Evolutionary conservation across 169 alveolate genomes (phyloP).

Genomic region (Neospora caninum): DNA sequence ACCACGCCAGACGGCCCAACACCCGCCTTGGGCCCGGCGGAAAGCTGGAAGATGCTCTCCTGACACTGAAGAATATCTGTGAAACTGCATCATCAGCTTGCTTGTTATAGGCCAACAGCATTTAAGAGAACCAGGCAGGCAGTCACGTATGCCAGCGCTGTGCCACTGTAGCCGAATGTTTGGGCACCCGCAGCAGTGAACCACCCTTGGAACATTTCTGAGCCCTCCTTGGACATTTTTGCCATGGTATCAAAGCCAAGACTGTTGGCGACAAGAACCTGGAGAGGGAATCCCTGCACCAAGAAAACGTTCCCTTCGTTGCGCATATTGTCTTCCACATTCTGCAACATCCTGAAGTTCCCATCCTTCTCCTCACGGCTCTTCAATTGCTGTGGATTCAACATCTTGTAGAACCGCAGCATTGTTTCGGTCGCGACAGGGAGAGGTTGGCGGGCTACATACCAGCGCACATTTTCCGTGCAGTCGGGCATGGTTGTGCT

Average conservation of each 20-base stretch:
- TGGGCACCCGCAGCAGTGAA: not conserved
- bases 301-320: conserved; percentile 81
- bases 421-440: conserved; percentile 86
- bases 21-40: too few relatives aligned
- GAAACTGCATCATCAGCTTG: not conserved
- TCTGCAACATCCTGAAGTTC: conserved; percentile 80
- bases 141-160: not conserved
- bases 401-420: conserved; percentile 82
- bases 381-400: conserved; percentile 72
- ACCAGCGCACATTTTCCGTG: conserved; percentile 85
- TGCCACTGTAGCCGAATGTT: not conserved
- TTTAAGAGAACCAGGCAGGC: not conserved
- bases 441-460: conserved; percentile 84
- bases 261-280: conserved; percentile 78
- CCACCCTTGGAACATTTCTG: conserved; percentile 61
- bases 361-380: conserved; percentile 69
- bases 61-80: too few relatives aligned
- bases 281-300: conserved; percentile 84
- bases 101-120: not conserved
- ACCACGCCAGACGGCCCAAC: too few relatives aligned
- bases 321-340: conserved; percentile 75
- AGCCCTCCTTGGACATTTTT: conserved; percentile 51
- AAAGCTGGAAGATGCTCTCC: too few relatives aligned
- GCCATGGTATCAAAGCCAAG: conserved; percentile 64
- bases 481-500: conserved; percentile 83